Evolutionary conservation across 2,329 filamentous ascomycete species (phyloP), one percentile per base, ranked within the genome.

Genomic region (Colletotrichum orchidophilum): DNA sequence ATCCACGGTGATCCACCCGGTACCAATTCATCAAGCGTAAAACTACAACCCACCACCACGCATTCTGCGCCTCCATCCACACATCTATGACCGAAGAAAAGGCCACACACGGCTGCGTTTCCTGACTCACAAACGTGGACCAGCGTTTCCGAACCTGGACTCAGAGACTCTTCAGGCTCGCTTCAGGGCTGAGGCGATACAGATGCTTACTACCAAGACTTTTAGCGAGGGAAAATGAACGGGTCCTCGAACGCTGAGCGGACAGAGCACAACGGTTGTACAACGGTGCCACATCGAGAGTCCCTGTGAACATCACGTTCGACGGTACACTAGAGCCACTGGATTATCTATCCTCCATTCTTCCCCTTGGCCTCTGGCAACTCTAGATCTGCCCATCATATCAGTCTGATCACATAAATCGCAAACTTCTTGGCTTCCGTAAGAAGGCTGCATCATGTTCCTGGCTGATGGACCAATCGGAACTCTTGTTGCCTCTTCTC

Each of bases 401-500:
- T 39, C 64, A 35, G 68, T 71, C 68, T 52, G 68, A 71, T 71
- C 68, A 58, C 58, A 63, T 63, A 71, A 71, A 71, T 64, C 64
- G 64, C 58, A 63, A 71, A 68, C 68, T 63, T 71, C 67, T 70
- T 70, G 67, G 67, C 67, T 57, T 18, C 63, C 63, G 63, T 67
- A 53, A 67, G 68, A 71, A 57, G 57, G 50, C 13, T 70, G 57
- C 67, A 57, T 70, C 63, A 66, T 42, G 67, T 66, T 29, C 55
- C 68, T 33, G 58, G 26, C n/a, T 54, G 50, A 27, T 29, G 58
- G 31, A 8, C 68, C 68, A 71, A 71, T 71, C 68, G 68, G 68
- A 71, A 68, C 58, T 71, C 58, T 21, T 27, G 29, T 33, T 29
- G 27, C 2, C 12, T 53, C 39, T n/a, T 35, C 31, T 46, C 35